Percentiles rank a stretch among this genome's conserved stretches.
Conservation (phyloP, 805 yeast genomes). For the Lachancea quebecensis region DNA sequence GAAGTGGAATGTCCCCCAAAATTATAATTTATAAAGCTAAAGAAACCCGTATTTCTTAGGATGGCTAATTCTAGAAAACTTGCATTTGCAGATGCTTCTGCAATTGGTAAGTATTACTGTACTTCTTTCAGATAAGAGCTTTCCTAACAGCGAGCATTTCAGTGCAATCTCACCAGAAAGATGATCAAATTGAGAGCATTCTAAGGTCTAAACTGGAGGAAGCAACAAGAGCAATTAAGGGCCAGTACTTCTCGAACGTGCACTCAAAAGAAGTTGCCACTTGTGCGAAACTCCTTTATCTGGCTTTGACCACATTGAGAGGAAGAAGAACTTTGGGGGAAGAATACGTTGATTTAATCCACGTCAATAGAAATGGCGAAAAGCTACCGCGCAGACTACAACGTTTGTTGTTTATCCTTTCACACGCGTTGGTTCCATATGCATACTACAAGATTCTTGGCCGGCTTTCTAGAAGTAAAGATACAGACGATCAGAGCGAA, state of each 20-base stretch:
- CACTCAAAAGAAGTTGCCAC: constrained; percentile 57
- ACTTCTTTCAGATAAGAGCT: background rate
- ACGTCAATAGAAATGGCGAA: constrained; percentile 49
- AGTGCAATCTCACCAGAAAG: constrained; percentile 90
- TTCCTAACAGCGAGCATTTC: background rate
- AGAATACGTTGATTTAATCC: constrained; percentile 79
- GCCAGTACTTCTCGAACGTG: constrained; percentile 57
- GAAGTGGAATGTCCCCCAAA: background rate
- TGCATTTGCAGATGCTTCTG: constrained; percentile 81
- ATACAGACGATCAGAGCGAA: constrained; percentile 10
- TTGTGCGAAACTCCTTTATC: constrained; percentile 52
- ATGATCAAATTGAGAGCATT: constrained; percentile 57
- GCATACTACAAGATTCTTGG: constrained; percentile 30
- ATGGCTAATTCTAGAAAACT: constrained; percentile 16
- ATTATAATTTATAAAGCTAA: background rate
- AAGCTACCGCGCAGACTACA: constrained; percentile 40
- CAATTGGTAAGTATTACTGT: constrained; percentile 50
- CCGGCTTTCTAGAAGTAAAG: constrained; percentile 4
- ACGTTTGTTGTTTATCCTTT: constrained; percentile 51
- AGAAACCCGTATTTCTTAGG: background rate
- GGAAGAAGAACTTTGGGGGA: constrained; percentile 88
- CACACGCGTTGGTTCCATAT: constrained; percentile 61
- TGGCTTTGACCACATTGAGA: constrained; percentile 64
- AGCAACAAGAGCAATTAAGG: constrained; percentile 45
- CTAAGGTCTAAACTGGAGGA: constrained; percentile 51